Base-by-base conservation (phyloP, 2,329 filamentous ascomycete genomes). In the Aspergillus amoenus region DNA sequence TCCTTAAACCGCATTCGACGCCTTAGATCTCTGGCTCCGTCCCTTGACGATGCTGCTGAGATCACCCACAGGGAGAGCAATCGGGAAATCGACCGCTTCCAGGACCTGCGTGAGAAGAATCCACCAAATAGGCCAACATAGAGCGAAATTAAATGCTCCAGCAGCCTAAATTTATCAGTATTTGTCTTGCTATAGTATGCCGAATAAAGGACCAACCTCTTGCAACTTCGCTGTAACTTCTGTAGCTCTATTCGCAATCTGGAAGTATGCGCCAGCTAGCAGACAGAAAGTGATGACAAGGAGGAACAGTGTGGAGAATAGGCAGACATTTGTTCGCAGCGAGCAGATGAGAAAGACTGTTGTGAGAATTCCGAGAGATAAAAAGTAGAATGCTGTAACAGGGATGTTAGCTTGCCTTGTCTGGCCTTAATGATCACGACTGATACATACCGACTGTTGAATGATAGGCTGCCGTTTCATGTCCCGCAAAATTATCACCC, bases 21-120 rank as follows among this genome's bases (percentile, higher is more conserved):
- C 22, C 57, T 57, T 5, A 54, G 40, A 56, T 65, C 34, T 70
- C 58, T 71, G 66, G 40, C 65, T 74, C 7, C 64, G 70, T 12
- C 75, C 79, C 64, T 69, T 74, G 56, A 84, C 71, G 8, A 83
- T 57, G 5, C 71, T 74, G 55, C 79, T 82, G 17, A 86, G 64
- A 64, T 86, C 83, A 0, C 84, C 83, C 1, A 86, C 80, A 0
- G 84, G 83, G 5, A 86, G 66, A 22, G 79, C 71, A 49, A 85
- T 67, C 0, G 83, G 83, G 62, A 85, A 85, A 63, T 86, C 82
- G n/a, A 86, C 74, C 7, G 78, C 72, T 3, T 80, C 81, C 9
- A 86, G 72, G 61, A 85, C 74, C 57, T 83, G 78, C n/a, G 81
- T 79, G 15, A 81, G 66, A 53, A 86, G 77, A 22, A 85, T 79